A percentile compares a stretch with the other conserved stretches of the same genome.
phyloP scores from a whole-genome alignment of 768 basidiomycete genomes.

The Tephrocybe sp. region DNA sequence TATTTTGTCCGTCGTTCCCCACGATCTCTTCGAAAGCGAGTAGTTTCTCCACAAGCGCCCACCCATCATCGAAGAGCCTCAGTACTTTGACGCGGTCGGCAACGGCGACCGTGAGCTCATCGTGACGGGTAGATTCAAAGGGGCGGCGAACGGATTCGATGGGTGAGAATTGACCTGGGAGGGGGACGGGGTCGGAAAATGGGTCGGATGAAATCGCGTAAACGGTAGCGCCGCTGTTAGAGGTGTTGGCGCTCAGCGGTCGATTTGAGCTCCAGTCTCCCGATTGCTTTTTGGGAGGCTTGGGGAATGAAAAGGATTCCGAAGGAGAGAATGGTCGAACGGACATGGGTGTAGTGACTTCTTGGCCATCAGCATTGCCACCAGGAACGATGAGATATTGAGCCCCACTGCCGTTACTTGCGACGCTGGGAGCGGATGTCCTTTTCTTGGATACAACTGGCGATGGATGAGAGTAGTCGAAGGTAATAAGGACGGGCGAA shows the following conservation, averaged over 20 bases:
- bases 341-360: slow-evolving; percentile 49
- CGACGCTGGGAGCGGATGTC: slow-evolving; percentile 38
- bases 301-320: slow-evolving; percentile 68
- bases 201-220: slow-evolving; percentile 22
- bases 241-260: slow-evolving; percentile 18
- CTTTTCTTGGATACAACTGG: slow-evolving; percentile 18
- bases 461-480: slow-evolving; percentile 23
- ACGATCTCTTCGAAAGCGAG: slow-evolving; percentile 16
- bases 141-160: slow-evolving; percentile 52
- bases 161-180: slow-evolving; percentile 29
- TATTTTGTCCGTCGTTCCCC: slow-evolving; percentile 22
- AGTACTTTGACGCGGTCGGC: slow-evolving; percentile 55
- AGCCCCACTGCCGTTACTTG: slow-evolving; percentile 33
- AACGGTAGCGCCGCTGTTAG: not conserved
- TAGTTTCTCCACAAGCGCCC: slow-evolving; percentile 59
- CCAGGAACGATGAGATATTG: slow-evolving; percentile 38
- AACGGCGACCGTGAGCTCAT: slow-evolving; percentile 53
- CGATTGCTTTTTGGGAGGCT: slow-evolving; percentile 41
- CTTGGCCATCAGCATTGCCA: slow-evolving; percentile 20
- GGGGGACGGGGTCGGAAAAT: slow-evolving; percentile 29
- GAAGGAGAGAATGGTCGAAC: slow-evolving; percentile 66
- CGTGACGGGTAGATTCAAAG: slow-evolving; percentile 52
- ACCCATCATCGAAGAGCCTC: slow-evolving; percentile 65
- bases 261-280: slow-evolving; percentile 20
- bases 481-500: slow-evolving; percentile 28